Percentiles rank a stretch among this genome's conserved stretches.
These are phyloP conservation scores for Jamesozyma spencerorum DNA, from an alignment of 805 yeast genomes.

Conservation along the genomic window DNA sequence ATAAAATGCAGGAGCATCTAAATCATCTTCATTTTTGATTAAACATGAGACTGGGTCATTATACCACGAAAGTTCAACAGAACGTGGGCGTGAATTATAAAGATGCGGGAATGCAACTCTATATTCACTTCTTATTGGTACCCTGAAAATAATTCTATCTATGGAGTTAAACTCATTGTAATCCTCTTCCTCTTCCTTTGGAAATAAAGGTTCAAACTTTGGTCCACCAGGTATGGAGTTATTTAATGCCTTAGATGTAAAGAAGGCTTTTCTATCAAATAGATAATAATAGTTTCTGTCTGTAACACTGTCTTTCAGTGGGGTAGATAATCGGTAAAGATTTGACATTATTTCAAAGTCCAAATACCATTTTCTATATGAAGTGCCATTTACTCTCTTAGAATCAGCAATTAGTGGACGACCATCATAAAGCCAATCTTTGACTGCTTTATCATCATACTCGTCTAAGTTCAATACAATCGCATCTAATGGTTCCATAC, in stretches of 20 bases:
- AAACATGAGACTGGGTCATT: constrained; percentile 52
- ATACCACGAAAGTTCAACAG: constrained; percentile 54
- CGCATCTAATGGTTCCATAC: constrained; percentile 62
- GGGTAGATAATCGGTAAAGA: constrained; percentile 59
- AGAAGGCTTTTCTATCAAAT: constrained; percentile 70
- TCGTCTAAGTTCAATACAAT: constrained; percentile 58
- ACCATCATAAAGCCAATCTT: constrained; percentile 75
- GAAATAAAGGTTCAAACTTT: constrained; percentile 77
- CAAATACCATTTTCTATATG: constrained; percentile 66
- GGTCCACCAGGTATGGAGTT: constrained; percentile 93
- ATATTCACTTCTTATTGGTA: constrained; percentile 71
- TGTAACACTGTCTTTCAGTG: constrained; percentile 49
- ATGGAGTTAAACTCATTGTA: constrained; percentile 84
- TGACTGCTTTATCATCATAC: constrained; percentile 48
- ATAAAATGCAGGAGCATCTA: constrained; percentile 45
- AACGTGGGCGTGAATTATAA: constrained; percentile 67
- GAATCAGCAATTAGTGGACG: constrained; percentile 57
- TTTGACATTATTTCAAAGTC: constrained; percentile 53
- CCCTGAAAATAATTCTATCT: constrained; percentile 76
- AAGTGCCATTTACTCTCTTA: constrained; percentile 58
- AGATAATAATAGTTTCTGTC: constrained; percentile 58
- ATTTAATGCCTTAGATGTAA: constrained; percentile 86
- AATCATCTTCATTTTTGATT: constrained; percentile 34
- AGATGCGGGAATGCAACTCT: constrained; percentile 78
- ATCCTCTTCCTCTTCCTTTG: constrained; percentile 64